phyloP scores from a whole-genome alignment of 257 asterid genomes.

The Cruciata laevipes region DNA sequence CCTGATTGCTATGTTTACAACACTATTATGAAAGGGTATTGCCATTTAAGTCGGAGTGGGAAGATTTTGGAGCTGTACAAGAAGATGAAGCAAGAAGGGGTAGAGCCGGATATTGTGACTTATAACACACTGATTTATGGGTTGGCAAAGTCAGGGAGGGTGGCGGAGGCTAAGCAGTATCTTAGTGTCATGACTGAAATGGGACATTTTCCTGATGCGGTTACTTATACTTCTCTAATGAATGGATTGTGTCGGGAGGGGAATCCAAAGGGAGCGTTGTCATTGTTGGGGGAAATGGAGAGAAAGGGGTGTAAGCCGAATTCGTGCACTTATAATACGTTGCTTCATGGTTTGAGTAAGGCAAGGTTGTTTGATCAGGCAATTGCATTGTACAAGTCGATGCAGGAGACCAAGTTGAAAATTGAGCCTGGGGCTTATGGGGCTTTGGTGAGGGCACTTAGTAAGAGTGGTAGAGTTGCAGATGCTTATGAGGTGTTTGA shows the following conservation, averaged over 20 bases:
- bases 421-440: slow-evolving; percentile 81
- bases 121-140: slow-evolving; percentile 82
- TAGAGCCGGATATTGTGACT: slow-evolving; percentile 72
- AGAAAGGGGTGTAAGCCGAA: slow-evolving; percentile 64
- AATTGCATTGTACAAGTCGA: slow-evolving; percentile 55
- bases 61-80: slow-evolving; percentile 68
- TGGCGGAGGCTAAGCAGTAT: slow-evolving; percentile 71
- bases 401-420: slow-evolving; percentile 54
- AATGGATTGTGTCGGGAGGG: slow-evolving; percentile 92
- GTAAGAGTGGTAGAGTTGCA: slow-evolving; percentile 78
- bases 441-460: slow-evolving; percentile 57
- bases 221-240: slow-evolving; percentile 89
- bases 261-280: slow-evolving; percentile 63
- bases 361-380: slow-evolving; percentile 64
- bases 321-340: slow-evolving; percentile 72
- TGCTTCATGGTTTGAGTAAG: slow-evolving; percentile 87
- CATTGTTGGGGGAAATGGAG: slow-evolving; percentile 74
- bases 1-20: slow-evolving; percentile 85
- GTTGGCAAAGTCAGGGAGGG: slow-evolving; percentile 70
- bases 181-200: slow-evolving; percentile 56
- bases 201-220: slow-evolving; percentile 73
- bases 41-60: slow-evolving; percentile 56
- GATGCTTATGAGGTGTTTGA: slow-evolving; percentile 87
- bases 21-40: slow-evolving; percentile 89
- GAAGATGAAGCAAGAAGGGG: slow-evolving; percentile 75